Conservation (phyloP, 2,329 filamentous ascomycete species). For the Penicillium sp. region DNA sequence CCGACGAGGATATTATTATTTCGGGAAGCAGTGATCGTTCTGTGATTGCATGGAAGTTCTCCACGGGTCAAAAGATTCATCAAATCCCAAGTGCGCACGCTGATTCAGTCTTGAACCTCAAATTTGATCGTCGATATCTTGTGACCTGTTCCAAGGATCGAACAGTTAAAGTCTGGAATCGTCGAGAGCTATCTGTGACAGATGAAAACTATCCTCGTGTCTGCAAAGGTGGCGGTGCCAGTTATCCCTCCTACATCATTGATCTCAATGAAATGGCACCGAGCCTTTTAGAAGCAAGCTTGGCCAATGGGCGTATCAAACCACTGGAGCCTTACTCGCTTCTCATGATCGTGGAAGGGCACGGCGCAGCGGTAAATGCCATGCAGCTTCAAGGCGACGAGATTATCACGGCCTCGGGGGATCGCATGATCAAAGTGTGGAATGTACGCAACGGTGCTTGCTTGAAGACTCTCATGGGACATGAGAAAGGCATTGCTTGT, state of each 20-base stretch:
- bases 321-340: slow-evolving; percentile 67
- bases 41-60: slow-evolving; percentile 91
- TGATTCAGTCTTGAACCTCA: slow-evolving; percentile 90
- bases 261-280: slow-evolving; percentile 48
- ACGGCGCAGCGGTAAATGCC: slow-evolving; percentile 90
- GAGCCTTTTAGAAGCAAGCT: slow-evolving; percentile 41
- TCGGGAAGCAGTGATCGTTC: slow-evolving; percentile 91
- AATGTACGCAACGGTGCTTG: slow-evolving; percentile 78
- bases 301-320: slow-evolving; percentile 43
- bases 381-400: slow-evolving; percentile 85
- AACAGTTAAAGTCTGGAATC: slow-evolving; percentile 94
- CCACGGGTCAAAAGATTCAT: slow-evolving; percentile 80
- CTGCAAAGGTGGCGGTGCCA: slow-evolving; percentile 42
- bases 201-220: slow-evolving; percentile 49
- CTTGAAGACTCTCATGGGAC: slow-evolving; percentile 76
- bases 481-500: slow-evolving; percentile 94
- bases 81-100: slow-evolving; percentile 73
- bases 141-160: slow-evolving; percentile 98
- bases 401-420: slow-evolving; percentile 92
- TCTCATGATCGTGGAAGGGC: slow-evolving; percentile 78
- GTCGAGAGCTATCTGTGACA: slow-evolving; percentile 59
- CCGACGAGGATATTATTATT: slow-evolving; percentile 87
- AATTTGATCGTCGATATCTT: slow-evolving; percentile 86
- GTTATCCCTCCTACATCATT: slow-evolving; percentile 56
- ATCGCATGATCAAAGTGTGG: slow-evolving; percentile 93